Conservation (phyloP, 257 asterid species). For the Anisodus acutangulus region DNA sequence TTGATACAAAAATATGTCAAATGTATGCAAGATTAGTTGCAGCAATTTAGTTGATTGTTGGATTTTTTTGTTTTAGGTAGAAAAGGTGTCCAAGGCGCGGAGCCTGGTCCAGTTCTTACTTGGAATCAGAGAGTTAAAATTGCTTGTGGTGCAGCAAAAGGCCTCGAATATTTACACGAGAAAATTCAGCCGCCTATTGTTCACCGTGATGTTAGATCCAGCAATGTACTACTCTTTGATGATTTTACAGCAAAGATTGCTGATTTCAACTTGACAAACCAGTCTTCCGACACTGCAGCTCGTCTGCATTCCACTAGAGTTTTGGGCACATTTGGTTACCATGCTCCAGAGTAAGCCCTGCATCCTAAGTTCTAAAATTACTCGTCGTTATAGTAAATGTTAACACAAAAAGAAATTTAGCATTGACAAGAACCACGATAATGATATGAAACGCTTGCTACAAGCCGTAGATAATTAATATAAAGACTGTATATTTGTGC, state of each 20-base stretch:
- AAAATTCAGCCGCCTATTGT: conserved; percentile 81
- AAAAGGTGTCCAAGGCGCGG: conserved; percentile 95
- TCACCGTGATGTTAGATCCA: conserved; percentile 90
- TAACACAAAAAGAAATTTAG: not conserved
- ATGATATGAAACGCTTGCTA: not conserved
- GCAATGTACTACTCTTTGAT: conserved; percentile 85
- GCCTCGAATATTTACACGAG: conserved; percentile 87
- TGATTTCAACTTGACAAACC: conserved; percentile 82
- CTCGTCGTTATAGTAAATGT: not conserved
- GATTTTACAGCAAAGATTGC: conserved; percentile 79
- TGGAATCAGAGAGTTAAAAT: conserved; percentile 88
- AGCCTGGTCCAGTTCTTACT: conserved; percentile 84
- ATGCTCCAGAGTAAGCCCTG: conserved; percentile 76
- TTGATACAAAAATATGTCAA: not conserved
- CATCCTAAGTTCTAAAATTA: not conserved
- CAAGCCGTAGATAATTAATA: not conserved
- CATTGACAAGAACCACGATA: not conserved
- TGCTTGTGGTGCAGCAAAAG: conserved; percentile 86
- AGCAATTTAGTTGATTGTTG: not conserved
- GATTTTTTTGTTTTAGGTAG: conserved; percentile 49
- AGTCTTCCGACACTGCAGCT: conserved; percentile 90
- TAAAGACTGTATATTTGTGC: not conserved
- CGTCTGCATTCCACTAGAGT: conserved; percentile 92
- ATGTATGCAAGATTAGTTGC: not conserved
- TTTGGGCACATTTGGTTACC: conserved; percentile 91